These are phyloP conservation scores for Pseudogymnoascus destructans DNA, from an alignment of 2,329 filamentous ascomycete species.

Conservation along the genomic window DNA sequence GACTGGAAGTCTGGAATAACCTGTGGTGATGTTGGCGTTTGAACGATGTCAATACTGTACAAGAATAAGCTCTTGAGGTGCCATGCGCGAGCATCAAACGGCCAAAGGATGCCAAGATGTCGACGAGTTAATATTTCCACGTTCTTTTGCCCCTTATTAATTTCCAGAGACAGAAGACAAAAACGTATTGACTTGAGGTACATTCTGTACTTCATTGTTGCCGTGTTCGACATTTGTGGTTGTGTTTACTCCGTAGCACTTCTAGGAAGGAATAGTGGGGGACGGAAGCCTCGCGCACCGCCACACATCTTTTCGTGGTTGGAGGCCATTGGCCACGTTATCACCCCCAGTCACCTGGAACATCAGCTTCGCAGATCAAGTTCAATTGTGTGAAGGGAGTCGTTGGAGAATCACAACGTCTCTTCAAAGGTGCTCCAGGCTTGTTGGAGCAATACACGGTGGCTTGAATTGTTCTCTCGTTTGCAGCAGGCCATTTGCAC, in stretches of 20 bases:
- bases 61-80: not conserved
- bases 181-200: not conserved
- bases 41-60: not conserved
- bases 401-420: not conserved
- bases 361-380: conserved; percentile 7
- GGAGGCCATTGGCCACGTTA: conserved; percentile 3
- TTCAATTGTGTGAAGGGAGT: conserved; percentile 5
- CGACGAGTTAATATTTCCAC: not conserved
- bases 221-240: conserved; percentile 1
- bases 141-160: not conserved
- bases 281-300: not conserved
- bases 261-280: not conserved
- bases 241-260: conserved; percentile 3
- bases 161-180: not conserved
- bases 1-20: not conserved
- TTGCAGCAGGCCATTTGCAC: not conserved
- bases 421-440: not conserved
- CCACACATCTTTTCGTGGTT: conserved; percentile 5
- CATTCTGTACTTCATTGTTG: not conserved
- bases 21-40: not conserved
- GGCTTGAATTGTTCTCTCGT: conserved; percentile 3
- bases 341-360: conserved; percentile 1
- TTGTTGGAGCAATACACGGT: not conserved
- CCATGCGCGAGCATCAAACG: not conserved
- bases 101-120: not conserved